These are phyloP conservation scores for Ballota nigra DNA, from an alignment of 257 asterid genomes.

Conservation along the genomic window DNA sequence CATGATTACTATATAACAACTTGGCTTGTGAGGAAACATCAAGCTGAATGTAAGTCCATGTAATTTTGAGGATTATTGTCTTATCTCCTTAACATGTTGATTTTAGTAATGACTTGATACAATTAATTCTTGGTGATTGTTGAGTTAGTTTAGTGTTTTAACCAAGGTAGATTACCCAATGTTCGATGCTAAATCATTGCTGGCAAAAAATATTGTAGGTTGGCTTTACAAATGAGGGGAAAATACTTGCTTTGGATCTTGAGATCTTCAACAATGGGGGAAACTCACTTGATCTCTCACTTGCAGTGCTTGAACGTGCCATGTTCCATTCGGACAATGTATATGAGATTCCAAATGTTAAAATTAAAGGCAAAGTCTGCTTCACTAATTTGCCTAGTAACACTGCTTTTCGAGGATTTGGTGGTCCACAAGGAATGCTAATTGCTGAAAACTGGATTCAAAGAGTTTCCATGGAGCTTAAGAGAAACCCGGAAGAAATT, in stretches of 20 bases:
- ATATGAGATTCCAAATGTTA: conserved; percentile 85
- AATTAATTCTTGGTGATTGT: not conserved
- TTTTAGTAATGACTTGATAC: not conserved
- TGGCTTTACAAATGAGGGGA: conserved; percentile 82
- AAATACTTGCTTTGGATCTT: conserved; percentile 88
- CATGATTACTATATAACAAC: not conserved
- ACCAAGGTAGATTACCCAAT: conserved; percentile 10
- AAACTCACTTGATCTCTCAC: conserved; percentile 88
- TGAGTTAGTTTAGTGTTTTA: not conserved
- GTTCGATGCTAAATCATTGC: conserved; percentile 4
- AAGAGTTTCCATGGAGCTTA: conserved; percentile 78
- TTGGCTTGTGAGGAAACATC: not conserved
- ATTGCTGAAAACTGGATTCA: conserved; percentile 97
- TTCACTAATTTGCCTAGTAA: conserved; percentile 94
- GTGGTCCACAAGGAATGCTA: conserved; percentile 98
- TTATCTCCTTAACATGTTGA: not conserved
- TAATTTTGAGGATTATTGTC: not conserved
- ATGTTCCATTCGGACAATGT: conserved; percentile 94
- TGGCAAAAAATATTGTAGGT: conserved; percentile 46
- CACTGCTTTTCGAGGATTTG: conserved; percentile 97
- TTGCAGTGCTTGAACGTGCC: conserved; percentile 90
- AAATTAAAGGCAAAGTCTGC: conserved; percentile 77
- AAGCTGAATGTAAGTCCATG: not conserved
- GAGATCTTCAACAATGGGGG: conserved; percentile 85
- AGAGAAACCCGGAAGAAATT: conserved; percentile 82